Conservation (phyloP, 768 basidiomycete species). For the Candolleomyces eurysporus region DNA sequence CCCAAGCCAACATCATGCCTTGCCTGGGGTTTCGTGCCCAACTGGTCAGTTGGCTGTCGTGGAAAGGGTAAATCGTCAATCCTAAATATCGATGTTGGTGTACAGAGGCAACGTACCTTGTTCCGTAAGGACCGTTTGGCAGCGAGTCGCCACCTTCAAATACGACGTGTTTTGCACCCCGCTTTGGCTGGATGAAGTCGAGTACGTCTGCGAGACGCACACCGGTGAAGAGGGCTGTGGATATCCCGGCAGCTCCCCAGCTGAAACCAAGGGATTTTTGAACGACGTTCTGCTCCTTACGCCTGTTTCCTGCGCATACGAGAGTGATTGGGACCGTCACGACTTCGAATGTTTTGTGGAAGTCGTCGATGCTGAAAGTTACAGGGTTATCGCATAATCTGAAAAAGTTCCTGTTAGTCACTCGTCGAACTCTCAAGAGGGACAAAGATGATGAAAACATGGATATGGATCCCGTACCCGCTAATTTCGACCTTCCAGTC, state of each 20-base stretch:
- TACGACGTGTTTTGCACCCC: constrained; percentile 46
- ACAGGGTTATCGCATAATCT: constrained; percentile 32
- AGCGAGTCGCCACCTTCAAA: constrained; percentile 60
- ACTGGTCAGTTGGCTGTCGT: constrained; percentile 31
- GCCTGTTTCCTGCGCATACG: constrained; percentile 62
- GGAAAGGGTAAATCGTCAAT: neutral
- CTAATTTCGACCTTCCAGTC: constrained; percentile 47
- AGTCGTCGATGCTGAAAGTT: constrained; percentile 42
- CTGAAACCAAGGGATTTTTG: constrained; percentile 53
- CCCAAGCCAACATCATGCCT: constrained; percentile 54
- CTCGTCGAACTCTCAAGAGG: constrained; percentile 2
- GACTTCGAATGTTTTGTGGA: constrained; percentile 43
- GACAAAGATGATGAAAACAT: neutral
- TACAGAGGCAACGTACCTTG: constrained; percentile 21
- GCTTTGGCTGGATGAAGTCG: constrained; percentile 38
- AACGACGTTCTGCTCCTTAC: constrained; percentile 66
- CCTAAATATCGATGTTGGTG: neutral
- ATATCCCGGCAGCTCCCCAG: constrained; percentile 52
- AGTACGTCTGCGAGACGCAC: constrained; percentile 57
- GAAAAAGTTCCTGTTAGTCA: constrained; percentile 15
- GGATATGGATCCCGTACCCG: constrained; percentile 26
- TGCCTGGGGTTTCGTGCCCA: constrained; percentile 44
- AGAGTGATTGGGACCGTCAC: constrained; percentile 61
- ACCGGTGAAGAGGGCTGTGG: constrained; percentile 60
- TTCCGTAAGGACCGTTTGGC: constrained; percentile 62